Evolutionary conservation across 257 asterid species (phyloP), one percentile per base, ranked within the genome.

Genomic region (Paraleonurus japonicus): DNA sequence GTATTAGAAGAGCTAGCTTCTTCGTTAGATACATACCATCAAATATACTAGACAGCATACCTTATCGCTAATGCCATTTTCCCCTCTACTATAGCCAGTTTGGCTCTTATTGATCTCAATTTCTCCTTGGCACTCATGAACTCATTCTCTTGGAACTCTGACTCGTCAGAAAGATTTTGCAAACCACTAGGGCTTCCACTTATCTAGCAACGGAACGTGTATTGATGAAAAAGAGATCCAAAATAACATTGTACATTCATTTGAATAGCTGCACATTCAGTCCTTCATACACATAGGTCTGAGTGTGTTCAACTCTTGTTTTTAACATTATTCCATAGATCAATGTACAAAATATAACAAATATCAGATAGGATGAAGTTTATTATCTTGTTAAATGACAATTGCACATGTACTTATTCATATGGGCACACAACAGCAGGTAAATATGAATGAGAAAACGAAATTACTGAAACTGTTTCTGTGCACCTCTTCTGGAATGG

Each of bases 81-180:
- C 72, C 99, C 97, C 82, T 89, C 94, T 39, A 87, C 57, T 70
- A 95, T 80, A 69, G 96, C 92, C 63, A 95, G 71, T 78, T 82
- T 85, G 78, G 96, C 95, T 72, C 88, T 89, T 43, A 85, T 72
- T 70, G 93, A 83, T 67, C 98, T 82, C 76, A 95, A 70, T 45
- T 78, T 82, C 71, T 84, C 95, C 74, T 83, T 83, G 23, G 92
- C 84, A 69, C 78, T 80, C 85, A 85, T 83, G 85, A 85, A 17
- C 61, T 88, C 94, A 48, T 87, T 92, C 86, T 95, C 96, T 74
- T 85, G 95, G 79, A 92, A 87, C 80, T 95, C 99, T 76, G 75
- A 73, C 43, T 80, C 94, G 85, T 92, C 99, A 26, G 92, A 88
- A 66, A 95, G 87, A 70, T 76, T 57, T 72, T 75, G 86, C 65